Evolutionary conservation across 805 yeast species (phyloP), one percentile per base, ranked within the genome.

Genomic region (Candida schatavii): DNA sequence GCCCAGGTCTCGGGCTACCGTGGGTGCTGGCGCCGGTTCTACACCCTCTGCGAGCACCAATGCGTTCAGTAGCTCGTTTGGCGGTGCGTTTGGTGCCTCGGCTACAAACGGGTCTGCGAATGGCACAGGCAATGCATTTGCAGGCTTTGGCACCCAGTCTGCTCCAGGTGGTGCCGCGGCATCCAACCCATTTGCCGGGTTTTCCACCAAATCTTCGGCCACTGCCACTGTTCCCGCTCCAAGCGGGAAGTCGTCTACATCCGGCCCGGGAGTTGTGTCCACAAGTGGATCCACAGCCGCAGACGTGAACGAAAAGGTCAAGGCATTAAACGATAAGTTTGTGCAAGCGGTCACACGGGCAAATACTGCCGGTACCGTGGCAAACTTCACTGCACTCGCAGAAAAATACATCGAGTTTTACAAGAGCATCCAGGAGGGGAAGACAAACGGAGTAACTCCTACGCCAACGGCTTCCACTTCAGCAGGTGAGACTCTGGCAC

Each of bases 271-370:
- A 13, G 9, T 23, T 10, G 36, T 18, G 6, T 33, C 36, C 19
- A 13, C n/a, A 10, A 25, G 11, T 5, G 11, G 22, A 4, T 21
- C 27, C 5, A 29, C 36, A 11, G 19, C 30, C 4, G 23, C 29
- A 18, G 74, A 68, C 14, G 71, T 64, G 44, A 62, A 73, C 20
- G 70, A 70, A 13, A 79, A 79, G 54, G 54, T 81, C 29, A 78
- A 74, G 51, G 90, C 95, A 1, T 66, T 87, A 54, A 85, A 85
- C 56, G 72, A 74, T 7, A 78, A 72, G 41, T 81, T 87, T 50
- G 61, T 72, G 23, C 69, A 69, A 13, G 69, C 80, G 23, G 56
- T 87, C 25, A 63, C 63, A 31, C 58, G 64, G 20, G 61, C 72
- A 9, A 57, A 75, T 21, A 44, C 48, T 1, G 58, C 64, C 4